Evolutionary conservation across 306 rosid species (phyloP).

Genomic region (Lagenaria siceraria): DNA sequence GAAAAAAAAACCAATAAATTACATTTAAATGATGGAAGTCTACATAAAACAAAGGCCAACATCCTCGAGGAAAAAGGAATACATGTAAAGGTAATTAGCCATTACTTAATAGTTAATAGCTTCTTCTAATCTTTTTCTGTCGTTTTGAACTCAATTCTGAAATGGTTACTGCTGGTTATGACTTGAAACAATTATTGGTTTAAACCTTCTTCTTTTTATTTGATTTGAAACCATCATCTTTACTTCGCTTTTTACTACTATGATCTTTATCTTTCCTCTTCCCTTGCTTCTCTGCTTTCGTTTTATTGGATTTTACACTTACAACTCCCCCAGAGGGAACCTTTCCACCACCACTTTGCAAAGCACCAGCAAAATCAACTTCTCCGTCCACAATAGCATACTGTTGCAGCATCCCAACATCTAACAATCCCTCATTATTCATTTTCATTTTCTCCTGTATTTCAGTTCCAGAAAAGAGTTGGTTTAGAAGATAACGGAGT

Average conservation of each 20-base stretch:
- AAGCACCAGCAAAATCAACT: constrained; percentile 28
- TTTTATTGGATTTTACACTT: constrained; percentile 43
- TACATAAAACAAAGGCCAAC: background rate
- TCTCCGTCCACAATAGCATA: constrained; percentile 49
- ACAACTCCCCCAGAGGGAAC: constrained; percentile 44
- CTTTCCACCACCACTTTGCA: constrained; percentile 38
- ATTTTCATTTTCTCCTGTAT: constrained; percentile 47
- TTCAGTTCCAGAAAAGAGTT: constrained; percentile 2
- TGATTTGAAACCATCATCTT: constrained; percentile 28
- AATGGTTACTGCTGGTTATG: background rate
- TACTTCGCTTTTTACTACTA: constrained; percentile 37
- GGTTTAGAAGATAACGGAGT: background rate
- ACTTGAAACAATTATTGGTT: background rate
- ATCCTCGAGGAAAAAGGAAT: background rate
- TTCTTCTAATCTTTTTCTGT: background rate
- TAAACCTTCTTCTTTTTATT: constrained; percentile 33
- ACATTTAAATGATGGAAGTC: background rate
- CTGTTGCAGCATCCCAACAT: constrained; percentile 39
- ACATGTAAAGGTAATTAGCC: background rate
- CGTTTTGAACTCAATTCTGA: background rate
- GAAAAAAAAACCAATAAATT: background rate
- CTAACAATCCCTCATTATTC: constrained; percentile 20
- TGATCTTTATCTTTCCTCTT: constrained; percentile 24
- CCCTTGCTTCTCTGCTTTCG: constrained; percentile 18
- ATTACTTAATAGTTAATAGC: background rate